Evolutionary conservation across 2,329 filamentous ascomycete genomes (phyloP), one percentile per base, ranked within the genome.

Genomic region (Clarireedia paspali): DNA sequence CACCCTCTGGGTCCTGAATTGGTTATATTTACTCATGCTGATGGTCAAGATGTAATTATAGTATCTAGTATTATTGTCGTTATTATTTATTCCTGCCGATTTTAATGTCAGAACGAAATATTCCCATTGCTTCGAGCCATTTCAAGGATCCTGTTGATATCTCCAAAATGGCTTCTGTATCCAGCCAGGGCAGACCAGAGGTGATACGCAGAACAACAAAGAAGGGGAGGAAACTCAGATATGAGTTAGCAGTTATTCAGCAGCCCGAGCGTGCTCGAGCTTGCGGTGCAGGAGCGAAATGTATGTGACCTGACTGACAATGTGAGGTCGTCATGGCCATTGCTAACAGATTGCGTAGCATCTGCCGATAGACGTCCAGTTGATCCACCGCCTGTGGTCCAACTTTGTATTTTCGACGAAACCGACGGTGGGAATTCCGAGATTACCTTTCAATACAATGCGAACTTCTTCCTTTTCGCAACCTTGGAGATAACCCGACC

Each of bases 381-480:
- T 60, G 58, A 68, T 58, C 59, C 89, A 59, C 94, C 94, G 2
- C 94, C 94, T 0, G 94, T 99, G 55, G 90, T 97, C 40, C 89
- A 95, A 72, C 77, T 99, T 59, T 87, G 86, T 62, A 88, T 97
- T 61, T 90, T 84, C 65, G 88, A 86, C 38, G 73, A 77, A 76
- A 55, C 47, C 55, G 87, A 91, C 59, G 46, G 46, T 20, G 46
- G 46, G 34, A 47, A 55, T 34, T 48, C 47, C 14, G 53, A 55
- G 38, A 82, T 91, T 66, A 97, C 94, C 2, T 95, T 95, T 67
- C 81, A 84, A 57, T 95, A 96, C 76, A 92, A 95, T 68, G 91
- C 91, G 68, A 96, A 95, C 73, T 97, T 97, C 80, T 97, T 99
- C 74, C 84, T 97, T 42, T 97, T 90, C 67, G 89, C 91, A 51